Percentiles rank a stretch among this genome's conserved stretches.
phyloP scores from a whole-genome alignment of 345 rosid genomes.

The Turnera subulata region DNA sequence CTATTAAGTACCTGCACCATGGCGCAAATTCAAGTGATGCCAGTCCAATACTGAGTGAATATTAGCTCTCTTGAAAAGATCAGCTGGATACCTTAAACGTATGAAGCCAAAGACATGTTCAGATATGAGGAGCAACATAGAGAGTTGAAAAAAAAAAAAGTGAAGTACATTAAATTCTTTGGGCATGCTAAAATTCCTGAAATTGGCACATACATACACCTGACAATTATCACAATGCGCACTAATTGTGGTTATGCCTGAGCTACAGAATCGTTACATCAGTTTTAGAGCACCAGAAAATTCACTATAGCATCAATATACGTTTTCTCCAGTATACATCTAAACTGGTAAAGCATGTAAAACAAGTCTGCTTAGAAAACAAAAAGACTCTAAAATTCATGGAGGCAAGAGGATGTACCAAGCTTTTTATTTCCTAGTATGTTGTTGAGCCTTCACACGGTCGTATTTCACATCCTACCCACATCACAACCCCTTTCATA shows the following conservation, averaged over 20 bases:
- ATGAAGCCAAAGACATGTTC: background rate
- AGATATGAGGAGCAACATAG: slow-evolving; percentile 3
- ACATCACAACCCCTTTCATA: background rate
- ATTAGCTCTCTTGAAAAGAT: slow-evolving; percentile 71
- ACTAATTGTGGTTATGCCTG: no score
- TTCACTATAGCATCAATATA: no score
- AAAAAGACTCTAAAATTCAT: no score
- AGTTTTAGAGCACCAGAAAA: no score
- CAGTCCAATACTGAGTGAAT: slow-evolving; percentile 80
- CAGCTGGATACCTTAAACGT: slow-evolving; percentile 70
- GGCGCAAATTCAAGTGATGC: slow-evolving; percentile 77
- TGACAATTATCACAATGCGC: no score
- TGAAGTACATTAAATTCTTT: background rate
- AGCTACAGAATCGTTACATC: no score
- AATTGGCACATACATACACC: background rate
- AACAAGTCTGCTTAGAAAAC: no score
- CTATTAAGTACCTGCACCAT: slow-evolving; percentile 48
- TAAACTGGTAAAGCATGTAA: no score
- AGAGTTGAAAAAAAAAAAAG: background rate
- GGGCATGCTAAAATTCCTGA: background rate
- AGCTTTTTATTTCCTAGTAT: no score
- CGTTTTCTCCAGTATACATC: no score
- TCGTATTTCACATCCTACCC: background rate
- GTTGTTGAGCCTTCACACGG: background rate
- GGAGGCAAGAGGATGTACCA: no score